These are phyloP conservation scores for Pseudotsuga menziesii DNA, from an alignment of 75 land plant genomes.

Conservation along the genomic window DNA sequence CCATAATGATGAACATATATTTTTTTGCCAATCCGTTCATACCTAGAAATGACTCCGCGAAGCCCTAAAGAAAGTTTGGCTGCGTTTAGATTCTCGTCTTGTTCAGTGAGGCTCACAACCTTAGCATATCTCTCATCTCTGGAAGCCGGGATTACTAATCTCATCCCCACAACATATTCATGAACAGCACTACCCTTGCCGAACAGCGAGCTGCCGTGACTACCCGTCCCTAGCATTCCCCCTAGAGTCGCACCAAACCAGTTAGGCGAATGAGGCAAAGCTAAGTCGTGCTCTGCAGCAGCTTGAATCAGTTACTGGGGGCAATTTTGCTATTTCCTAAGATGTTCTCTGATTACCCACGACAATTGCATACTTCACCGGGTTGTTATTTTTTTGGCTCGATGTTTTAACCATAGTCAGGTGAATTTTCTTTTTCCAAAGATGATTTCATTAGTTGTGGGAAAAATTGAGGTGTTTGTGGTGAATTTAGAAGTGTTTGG, in stretches of 20 bases:
- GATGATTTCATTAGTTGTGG: too few relatives aligned
- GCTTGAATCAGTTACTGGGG: too few relatives aligned
- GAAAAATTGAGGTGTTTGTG: too few relatives aligned
- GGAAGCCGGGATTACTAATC: slow-evolving; percentile 20
- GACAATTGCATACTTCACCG: too few relatives aligned
- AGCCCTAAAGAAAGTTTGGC: slow-evolving; percentile 68
- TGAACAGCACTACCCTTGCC: slow-evolving; percentile 40
- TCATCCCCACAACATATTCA: slow-evolving; percentile 35
- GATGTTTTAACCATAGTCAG: too few relatives aligned
- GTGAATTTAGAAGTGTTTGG: too few relatives aligned
- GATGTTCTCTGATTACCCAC: too few relatives aligned
- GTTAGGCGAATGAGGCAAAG: slow-evolving; percentile 37
- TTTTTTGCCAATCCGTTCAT: slow-evolving; percentile 5
- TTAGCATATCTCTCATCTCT: slow-evolving; percentile 49
- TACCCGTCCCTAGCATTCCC: slow-evolving; percentile 43
- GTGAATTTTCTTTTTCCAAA: too few relatives aligned
- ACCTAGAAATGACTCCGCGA: slow-evolving; percentile 72
- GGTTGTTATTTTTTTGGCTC: too few relatives aligned
- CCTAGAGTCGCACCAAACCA: slow-evolving; percentile 39
- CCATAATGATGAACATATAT: too few relatives aligned
- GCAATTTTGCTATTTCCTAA: too few relatives aligned
- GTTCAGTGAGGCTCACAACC: slow-evolving; percentile 25
- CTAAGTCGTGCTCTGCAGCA: slow-evolving; percentile 21
- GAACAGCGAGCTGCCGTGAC: slow-evolving; percentile 46
- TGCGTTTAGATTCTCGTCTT: slow-evolving; percentile 44